phyloP scores from a whole-genome alignment of 176 grass and related monocot genomes.

The Musa troglodytarum region DNA sequence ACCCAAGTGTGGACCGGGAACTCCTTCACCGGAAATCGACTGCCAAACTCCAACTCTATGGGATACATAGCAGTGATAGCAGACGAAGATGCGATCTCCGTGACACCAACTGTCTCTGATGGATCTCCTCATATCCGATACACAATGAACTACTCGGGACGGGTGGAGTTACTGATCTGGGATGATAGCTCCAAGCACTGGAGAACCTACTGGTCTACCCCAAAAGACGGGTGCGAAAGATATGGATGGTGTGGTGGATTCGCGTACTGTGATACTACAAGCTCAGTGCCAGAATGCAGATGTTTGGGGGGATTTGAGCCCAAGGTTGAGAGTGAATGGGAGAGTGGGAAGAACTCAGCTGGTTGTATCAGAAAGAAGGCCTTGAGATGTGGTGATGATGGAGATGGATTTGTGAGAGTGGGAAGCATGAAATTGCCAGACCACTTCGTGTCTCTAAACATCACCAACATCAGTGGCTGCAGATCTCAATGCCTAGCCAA shows the following conservation, averaged over 20 bases:
- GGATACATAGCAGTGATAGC: neutral
- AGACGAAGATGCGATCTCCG: neutral
- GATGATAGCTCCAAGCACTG: neutral
- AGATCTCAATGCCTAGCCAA: neutral
- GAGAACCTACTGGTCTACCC: neutral
- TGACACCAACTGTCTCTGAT: slow-evolving; percentile 11
- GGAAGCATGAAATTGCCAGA: slow-evolving; percentile 3
- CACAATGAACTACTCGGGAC: slow-evolving; percentile 27
- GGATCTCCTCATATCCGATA: slow-evolving; percentile 3
- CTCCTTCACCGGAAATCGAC: neutral
- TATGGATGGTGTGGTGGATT: slow-evolving; percentile 34
- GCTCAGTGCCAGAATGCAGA: slow-evolving; percentile 23
- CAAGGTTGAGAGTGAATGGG: neutral
- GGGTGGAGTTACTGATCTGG: slow-evolving; percentile 1
- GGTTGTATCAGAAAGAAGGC: slow-evolving; percentile 28
- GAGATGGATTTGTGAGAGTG: neutral
- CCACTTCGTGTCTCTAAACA: neutral
- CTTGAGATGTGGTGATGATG: slow-evolving; percentile 5
- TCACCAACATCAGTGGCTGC: neutral
- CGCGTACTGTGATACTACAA: slow-evolving; percentile 31
- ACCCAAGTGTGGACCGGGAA: neutral
- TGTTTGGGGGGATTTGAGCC: slow-evolving; percentile 49
- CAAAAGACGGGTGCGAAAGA: neutral
- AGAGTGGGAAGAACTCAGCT: neutral
- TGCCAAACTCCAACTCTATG: neutral